phyloP scores from a whole-genome alignment of 768 basidiomycete species.

The Holtermannia corniformis region DNA sequence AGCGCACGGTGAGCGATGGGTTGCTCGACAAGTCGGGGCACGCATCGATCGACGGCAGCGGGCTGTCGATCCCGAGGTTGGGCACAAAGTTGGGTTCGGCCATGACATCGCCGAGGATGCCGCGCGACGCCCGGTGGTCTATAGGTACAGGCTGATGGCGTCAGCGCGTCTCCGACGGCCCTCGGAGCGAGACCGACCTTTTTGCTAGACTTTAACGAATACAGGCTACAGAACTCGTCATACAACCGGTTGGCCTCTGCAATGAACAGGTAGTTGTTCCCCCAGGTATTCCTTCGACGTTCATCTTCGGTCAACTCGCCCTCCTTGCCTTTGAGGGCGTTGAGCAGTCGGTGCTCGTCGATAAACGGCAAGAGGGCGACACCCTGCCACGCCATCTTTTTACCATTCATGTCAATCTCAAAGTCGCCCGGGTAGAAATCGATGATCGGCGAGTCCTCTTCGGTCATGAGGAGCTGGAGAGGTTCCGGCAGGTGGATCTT shows the following conservation, averaged over 20 bases:
- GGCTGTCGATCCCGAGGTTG: slow-evolving; percentile 77
- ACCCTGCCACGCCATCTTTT: slow-evolving; percentile 99
- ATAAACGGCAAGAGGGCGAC: slow-evolving; percentile 96
- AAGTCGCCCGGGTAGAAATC: slow-evolving; percentile 92
- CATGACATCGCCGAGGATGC: slow-evolving; percentile 68
- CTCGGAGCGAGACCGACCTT: slow-evolving; percentile 50
- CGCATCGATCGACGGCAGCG: slow-evolving; percentile 50
- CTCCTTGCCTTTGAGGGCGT: slow-evolving; percentile 61
- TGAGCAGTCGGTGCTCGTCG: slow-evolving; percentile 68
- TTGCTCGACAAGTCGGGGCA: slow-evolving; percentile 78
- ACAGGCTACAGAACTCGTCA: slow-evolving; percentile 73
- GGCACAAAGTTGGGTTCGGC: slow-evolving; percentile 84
- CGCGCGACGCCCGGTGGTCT: slow-evolving; percentile 59
- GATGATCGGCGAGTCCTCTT: slow-evolving; percentile 78
- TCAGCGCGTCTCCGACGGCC: background rate
- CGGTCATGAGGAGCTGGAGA: slow-evolving; percentile 80
- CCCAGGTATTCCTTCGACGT: slow-evolving; percentile 70
- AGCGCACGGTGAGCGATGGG: slow-evolving; percentile 72
- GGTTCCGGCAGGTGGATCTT: slow-evolving; percentile 75
- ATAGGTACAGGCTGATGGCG: slow-evolving; percentile 59
- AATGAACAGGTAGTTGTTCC: slow-evolving; percentile 71
- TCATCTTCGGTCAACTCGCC: slow-evolving; percentile 66
- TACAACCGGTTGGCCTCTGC: slow-evolving; percentile 76
- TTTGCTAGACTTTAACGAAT: slow-evolving; percentile 73
- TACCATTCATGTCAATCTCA: slow-evolving; percentile 98